These are phyloP conservation scores for Fagopyrum tataricum DNA, from an alignment of 148 eudicot genomes.

Conservation along the genomic window DNA sequence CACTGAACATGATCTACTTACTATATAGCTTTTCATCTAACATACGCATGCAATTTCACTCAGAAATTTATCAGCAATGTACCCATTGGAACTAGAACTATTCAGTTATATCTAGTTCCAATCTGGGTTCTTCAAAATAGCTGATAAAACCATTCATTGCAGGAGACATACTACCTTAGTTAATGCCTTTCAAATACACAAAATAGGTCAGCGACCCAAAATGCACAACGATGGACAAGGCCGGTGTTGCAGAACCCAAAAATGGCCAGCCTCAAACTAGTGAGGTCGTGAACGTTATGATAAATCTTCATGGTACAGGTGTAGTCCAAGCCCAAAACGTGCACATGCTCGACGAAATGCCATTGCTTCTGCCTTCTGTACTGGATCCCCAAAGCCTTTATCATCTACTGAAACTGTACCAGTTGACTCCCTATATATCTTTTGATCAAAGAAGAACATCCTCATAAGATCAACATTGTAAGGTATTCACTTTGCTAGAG, in stretches of 20 bases:
- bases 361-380: constrained; percentile 96
- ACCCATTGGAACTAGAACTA: not conserved
- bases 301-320: constrained; percentile 84
- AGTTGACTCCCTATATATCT: constrained; percentile 85
- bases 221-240: not conserved
- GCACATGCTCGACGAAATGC: constrained; percentile 99
- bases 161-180: not conserved
- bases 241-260: not conserved
- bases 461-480: not conserved
- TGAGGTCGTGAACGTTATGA: constrained; percentile 20
- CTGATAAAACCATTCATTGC: not conserved
- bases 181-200: not conserved
- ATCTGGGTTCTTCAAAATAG: not conserved
- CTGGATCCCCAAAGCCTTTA: constrained; percentile 68
- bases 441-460: constrained; percentile 8
- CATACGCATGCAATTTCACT: not conserved
- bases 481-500: not conserved
- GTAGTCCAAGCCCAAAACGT: constrained; percentile 90
- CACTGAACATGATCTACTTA: not conserved
- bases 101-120: not conserved
- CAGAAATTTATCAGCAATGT: not conserved
- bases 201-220: not conserved
- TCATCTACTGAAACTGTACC: constrained; percentile 57
- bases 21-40: too few species aligned
- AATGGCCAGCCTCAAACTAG: not conserved